Evolutionary conservation across 257 asterid genomes (phyloP), one percentile per base, ranked within the genome.

Genomic region (Lycium barbarum): DNA sequence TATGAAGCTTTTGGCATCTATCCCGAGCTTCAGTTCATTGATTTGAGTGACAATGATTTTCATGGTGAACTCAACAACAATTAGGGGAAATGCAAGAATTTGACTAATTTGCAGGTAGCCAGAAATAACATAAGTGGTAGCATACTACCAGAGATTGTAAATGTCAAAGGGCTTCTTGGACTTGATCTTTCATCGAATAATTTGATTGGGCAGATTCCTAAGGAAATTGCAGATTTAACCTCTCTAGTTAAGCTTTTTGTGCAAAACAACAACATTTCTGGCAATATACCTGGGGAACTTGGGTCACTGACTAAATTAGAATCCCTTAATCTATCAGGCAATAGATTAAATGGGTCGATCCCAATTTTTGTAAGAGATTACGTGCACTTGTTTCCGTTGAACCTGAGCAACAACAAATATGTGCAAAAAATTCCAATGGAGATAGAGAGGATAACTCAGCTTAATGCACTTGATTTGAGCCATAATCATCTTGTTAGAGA

Each of bases 111-210:
- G 70, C 7, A 7, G 6, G 5, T 68, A 2, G 68, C 85, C 6
- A 53, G 17, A 6, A 68, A 83, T 55, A 83, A 55, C 2, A 36
- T 83, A 10, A 12, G 55, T 9, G 85, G 81, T 0, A 70, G 55
- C 71, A 68, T 83, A 22, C 85, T 81, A n/a, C 47, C 59, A 15
- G 85, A 83, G 35, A 20, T 83, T 51, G 81, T 81, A 53, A 54
- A 53, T 6, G 3, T 72, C 9, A 54, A 49, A 17, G 57, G 35
- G 11, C 54, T 83, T 3, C 43, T 9, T 2, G 3, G 0, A 2
- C 17, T 83, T 18, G 58, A 68, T 57, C 71, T 83, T 26, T 33
- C 54, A 68, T 26, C 40, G 9, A 83, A 83, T 10, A 43, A 8
- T 17, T 73, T 83, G 35, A 8, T 40, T 18, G 81, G 85, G 59